These are phyloP conservation scores for Hortiboletus campestris DNA, from an alignment of 768 basidiomycete species.

Conservation along the genomic window DNA sequence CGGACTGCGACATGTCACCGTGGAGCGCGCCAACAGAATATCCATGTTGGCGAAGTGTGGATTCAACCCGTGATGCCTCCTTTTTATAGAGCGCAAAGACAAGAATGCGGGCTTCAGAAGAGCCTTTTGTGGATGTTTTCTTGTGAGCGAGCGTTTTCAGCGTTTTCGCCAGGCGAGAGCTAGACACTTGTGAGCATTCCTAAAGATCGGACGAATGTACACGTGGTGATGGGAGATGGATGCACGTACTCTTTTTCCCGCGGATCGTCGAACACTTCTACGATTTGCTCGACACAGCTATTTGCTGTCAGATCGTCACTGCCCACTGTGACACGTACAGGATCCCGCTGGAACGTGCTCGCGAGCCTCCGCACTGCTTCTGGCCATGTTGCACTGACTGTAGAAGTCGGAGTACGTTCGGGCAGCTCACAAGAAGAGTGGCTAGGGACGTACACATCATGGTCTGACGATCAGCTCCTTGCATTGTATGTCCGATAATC, in stretches of 20 bases:
- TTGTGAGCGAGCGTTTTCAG: conserved; percentile 58
- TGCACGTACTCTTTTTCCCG: conserved; percentile 79
- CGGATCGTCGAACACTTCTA: conserved; percentile 89
- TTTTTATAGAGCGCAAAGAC: conserved; percentile 98
- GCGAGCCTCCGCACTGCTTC: conserved; percentile 90
- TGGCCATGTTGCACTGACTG: conserved; percentile 99
- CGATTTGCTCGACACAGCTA: conserved; percentile 84
- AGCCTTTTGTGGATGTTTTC: conserved; percentile 52
- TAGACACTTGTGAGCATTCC: conserved; percentile 24
- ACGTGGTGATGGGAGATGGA: background rate
- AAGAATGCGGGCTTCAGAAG: conserved; percentile 66
- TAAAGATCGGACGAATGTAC: background rate
- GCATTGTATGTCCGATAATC: conserved; percentile 78
- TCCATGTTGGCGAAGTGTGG: conserved; percentile 68
- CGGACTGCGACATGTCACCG: conserved; percentile 85
- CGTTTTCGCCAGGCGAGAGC: conserved; percentile 57
- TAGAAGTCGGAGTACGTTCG: background rate
- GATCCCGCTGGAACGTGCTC: conserved; percentile 78
- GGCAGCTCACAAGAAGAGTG: too few relatives aligned
- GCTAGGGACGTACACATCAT: conserved; percentile 79
- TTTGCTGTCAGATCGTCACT: conserved; percentile 95
- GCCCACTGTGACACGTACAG: conserved; percentile 90
- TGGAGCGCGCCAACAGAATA: conserved; percentile 83
- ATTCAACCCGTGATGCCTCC: conserved; percentile 89
- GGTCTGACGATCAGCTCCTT: conserved; percentile 73